Evolutionary conservation across 73 alveolate species (phyloP), one percentile per base, ranked within the genome.

Genomic region (Paramecium sonneborni): DNA sequence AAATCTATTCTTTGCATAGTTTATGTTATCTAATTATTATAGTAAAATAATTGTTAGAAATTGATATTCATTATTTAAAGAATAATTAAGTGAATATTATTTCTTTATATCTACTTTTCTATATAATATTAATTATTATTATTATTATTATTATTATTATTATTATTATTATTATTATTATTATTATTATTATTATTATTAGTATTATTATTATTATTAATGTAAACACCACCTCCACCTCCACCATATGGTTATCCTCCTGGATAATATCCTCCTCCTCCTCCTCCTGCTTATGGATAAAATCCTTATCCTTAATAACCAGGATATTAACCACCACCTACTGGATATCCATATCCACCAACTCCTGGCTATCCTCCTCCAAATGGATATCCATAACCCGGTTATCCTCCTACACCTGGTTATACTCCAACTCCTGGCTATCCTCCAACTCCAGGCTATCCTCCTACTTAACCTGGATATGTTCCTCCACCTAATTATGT

Each of bases 221-320:
- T 62, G 84, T 32, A 62, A 26, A 26, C 84, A 62, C 84, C 84
- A 26, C 84, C 84, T 62, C 84, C 68, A 18, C 68, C 84, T 62
- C 84, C 68, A 52, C 68, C 84, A 4, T 62, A 62, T 9, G 84
- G 84, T 6, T 26, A 23, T 10, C 2, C 3, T 26, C 44, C 21
- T 11, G 48, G 48, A 26, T 6, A 62, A 12, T 62, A 62, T 32
- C 84, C 84, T 30, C 84, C 84, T 11, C 84, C n/a, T n/a, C n/a
- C 84, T 62, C 84, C 84, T 26, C 84, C 84, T 62, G 44, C 84
- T 3, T 32, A 26, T 10, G 84, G 84, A 26, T 30, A 62, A 52
- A 52, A 28, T 18, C 68, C 68, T 3, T 52, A 52, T 23, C 68
- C 68, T 52, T 30, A 24, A 14, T 24, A 67, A 6, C 46, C 21